These are phyloP conservation scores for Kalanchoe fedtschenkoi DNA, from an alignment of 164 flowering plant species.

Conservation along the genomic window DNA sequence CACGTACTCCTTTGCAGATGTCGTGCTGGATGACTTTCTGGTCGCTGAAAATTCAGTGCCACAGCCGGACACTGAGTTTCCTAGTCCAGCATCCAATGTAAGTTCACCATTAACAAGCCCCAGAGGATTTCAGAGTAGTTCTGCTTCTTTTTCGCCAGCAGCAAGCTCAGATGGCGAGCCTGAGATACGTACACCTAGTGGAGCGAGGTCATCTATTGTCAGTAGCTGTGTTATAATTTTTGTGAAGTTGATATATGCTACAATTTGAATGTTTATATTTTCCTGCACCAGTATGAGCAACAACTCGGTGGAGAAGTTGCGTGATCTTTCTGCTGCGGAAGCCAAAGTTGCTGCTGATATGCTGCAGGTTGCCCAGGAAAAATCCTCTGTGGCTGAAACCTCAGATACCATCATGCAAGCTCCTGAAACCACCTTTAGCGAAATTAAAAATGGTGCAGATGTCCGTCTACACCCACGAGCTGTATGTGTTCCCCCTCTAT, in stretches of 20 bases:
- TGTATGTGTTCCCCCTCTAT: conserved; percentile 35
- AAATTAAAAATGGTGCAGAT: conserved; percentile 65
- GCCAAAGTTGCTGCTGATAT: conserved; percentile 85
- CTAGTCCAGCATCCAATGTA: conserved; percentile 44
- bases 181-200: neutral
- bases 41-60: conserved; percentile 77
- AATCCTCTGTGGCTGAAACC: conserved; percentile 30
- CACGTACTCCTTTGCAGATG: conserved; percentile 38
- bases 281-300: conserved; percentile 40
- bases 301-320: conserved; percentile 69
- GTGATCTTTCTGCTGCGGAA: conserved; percentile 91
- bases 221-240: neutral
- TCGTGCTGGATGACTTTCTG: conserved; percentile 72
- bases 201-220: neutral
- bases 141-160: conserved; percentile 7
- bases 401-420: conserved; percentile 45
- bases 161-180: conserved; percentile 13
- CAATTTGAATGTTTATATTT: neutral
- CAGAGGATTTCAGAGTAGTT: conserved; percentile 14
- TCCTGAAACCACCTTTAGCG: conserved; percentile 38
- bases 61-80: conserved; percentile 49
- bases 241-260: neutral
- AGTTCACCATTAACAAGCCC: conserved; percentile 30
- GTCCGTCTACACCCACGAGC: conserved; percentile 98
- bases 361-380: conserved; percentile 79